These are phyloP conservation scores for Microdochium trichocladiopsis DNA, from an alignment of 2,329 filamentous ascomycete genomes.

Conservation along the genomic window DNA sequence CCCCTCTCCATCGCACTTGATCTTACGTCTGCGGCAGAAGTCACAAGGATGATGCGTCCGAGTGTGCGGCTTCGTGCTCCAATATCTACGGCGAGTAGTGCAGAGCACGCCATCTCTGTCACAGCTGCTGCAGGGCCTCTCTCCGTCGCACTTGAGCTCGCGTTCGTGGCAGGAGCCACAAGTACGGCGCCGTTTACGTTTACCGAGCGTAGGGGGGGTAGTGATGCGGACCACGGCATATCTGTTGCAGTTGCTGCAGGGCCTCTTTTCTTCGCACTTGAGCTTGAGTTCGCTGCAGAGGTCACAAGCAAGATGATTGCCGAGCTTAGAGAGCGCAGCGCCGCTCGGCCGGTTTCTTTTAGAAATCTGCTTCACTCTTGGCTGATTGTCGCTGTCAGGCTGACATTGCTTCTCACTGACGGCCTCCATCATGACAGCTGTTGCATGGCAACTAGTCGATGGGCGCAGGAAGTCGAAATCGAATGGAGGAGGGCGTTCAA, in stretches of 20 bases:
- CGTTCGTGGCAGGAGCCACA: background rate
- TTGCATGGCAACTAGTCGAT: background rate
- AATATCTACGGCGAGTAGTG: too few species aligned
- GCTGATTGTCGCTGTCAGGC: background rate
- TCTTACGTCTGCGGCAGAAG: too few species aligned
- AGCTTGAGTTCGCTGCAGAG: background rate
- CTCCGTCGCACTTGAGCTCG: background rate
- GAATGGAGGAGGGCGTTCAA: background rate
- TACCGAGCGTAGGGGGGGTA: too few species aligned
- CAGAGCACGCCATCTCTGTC: background rate
- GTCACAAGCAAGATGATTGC: background rate
- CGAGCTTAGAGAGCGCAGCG: too few species aligned
- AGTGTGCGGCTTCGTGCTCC: too few species aligned
- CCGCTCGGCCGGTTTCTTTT: too few species aligned
- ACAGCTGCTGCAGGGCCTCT: background rate
- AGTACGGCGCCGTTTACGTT: background rate
- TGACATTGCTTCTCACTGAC: background rate
- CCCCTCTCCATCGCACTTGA: too few species aligned
- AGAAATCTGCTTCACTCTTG: too few species aligned
- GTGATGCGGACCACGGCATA: background rate
- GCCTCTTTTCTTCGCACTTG: background rate
- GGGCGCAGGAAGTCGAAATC: background rate
- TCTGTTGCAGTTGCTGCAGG: background rate
- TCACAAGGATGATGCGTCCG: background rate
- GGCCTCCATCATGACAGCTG: background rate